A percentile compares a stretch with the other conserved stretches of the same genome.
Conservation (phyloP, 2,329 filamentous ascomycete species). For the Cytospora piceicola region DNA sequence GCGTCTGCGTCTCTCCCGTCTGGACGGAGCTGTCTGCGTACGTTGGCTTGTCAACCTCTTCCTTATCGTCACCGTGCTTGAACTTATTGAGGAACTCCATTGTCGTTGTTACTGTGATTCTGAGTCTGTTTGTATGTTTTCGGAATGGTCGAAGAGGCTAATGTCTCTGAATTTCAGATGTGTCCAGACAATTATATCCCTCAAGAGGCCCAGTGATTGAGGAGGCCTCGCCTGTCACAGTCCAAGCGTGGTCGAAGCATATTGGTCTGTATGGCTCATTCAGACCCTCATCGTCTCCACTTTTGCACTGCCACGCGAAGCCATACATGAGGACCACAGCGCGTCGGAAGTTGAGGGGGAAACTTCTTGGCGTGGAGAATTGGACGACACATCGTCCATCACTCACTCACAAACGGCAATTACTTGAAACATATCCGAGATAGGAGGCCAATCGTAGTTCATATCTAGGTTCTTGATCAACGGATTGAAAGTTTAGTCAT, state of each 20-base stretch:
- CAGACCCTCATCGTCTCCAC: conserved; percentile 21
- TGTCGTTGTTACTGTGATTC: not conserved
- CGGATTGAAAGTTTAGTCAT: not conserved
- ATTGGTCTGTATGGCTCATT: conserved; percentile 5
- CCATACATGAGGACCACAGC: conserved; percentile 19
- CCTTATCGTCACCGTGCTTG: conserved; percentile 19
- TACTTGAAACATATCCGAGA: not conserved
- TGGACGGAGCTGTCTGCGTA: conserved; percentile 4
- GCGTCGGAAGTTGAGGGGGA: conserved; percentile 2
- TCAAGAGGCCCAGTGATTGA: not conserved
- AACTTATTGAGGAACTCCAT: conserved; percentile 26
- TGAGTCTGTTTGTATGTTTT: too few relatives aligned
- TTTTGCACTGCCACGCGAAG: conserved; percentile 22
- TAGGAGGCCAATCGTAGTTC: not conserved
- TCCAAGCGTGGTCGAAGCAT: conserved; percentile 19
- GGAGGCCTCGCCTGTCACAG: conserved; percentile 24
- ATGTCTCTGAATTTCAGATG: not conserved
- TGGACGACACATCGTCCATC: not conserved
- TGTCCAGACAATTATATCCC: conserved; percentile 8
- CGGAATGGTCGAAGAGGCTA: not conserved
- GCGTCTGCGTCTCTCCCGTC: not conserved
- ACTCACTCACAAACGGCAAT: not conserved
- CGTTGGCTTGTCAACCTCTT: not conserved
- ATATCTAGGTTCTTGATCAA: too few relatives aligned
- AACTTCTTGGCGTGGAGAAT: conserved; percentile 8